phyloP scores from a whole-genome alignment of 192 early-diverging fungal species.

The Glomus cerebriforme region DNA sequence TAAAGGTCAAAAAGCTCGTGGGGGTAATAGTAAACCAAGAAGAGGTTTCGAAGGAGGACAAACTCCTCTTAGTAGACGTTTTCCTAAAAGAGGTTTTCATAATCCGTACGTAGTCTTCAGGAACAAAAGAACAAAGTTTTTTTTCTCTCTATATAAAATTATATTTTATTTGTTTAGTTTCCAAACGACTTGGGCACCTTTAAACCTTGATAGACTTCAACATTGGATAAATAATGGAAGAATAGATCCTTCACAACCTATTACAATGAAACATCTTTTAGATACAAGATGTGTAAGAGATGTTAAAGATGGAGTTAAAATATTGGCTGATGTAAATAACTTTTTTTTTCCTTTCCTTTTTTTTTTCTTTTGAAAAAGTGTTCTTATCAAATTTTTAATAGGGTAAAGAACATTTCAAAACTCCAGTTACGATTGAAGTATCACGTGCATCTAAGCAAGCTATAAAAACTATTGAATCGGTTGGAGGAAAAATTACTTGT shows the following conservation, averaged over 20 bases:
- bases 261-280: constrained; percentile 79
- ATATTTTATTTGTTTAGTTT: constrained; percentile 42
- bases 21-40: constrained; percentile 72
- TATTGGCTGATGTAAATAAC: constrained; percentile 63
- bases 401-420: constrained; percentile 77
- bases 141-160: not conserved
- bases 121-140: not conserved
- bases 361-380: not conserved
- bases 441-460: constrained; percentile 77
- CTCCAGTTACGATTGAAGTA: constrained; percentile 82
- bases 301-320: constrained; percentile 83
- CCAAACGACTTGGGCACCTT: constrained; percentile 64
- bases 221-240: constrained; percentile 87
- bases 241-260: constrained; percentile 74
- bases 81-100: constrained; percentile 87
- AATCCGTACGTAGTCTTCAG: constrained; percentile 50
- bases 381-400: constrained; percentile 33
- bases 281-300: constrained; percentile 68
- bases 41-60: constrained; percentile 95
- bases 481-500: constrained; percentile 79
- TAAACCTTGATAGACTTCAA: constrained; percentile 89
- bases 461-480: constrained; percentile 76
- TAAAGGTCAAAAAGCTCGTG: constrained; percentile 87
- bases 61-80: constrained; percentile 75
- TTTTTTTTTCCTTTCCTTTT: not conserved